Evolutionary conservation across 228 moss, liverwort and hornwort genomes (phyloP), one percentile per base, ranked within the genome.

Genomic region (Sphagnum magellanicum): DNA sequence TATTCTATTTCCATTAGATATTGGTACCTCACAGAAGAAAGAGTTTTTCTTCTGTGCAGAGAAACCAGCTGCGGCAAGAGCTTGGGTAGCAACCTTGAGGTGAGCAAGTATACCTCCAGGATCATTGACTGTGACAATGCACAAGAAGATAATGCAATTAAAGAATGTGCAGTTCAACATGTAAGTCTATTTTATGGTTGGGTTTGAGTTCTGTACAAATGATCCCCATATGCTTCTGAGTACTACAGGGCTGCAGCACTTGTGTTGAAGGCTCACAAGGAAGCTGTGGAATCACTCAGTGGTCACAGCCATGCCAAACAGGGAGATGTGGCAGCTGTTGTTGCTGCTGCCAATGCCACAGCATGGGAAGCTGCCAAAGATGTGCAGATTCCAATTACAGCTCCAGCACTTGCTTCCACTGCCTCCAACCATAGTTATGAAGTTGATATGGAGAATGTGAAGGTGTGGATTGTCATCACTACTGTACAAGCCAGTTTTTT

Each of bases 1-100:
- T 79, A 80, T 32, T 32, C 32, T 72, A 16, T 10, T 5, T 4
- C 71, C 52, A 64, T 52, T 51, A 98, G 98, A 93, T 78, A 85
- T 98, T 78, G 98, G 98, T 67, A 89, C 94, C 55, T 81, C 89
- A 57, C 94, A 92, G 52, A 98, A 92, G 75, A 91, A 87, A 74
- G 98, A 98, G 75, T 92, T 87, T 5, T 98, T 85, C 76, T 89
- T 98, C 50, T 98, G 98, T 74, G 98, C 94, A 60, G 98, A 98
- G 81, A 90, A 94, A n/a, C 87, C 98, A 71, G 83, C 85, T 68
- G 84, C 87, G 4, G 98, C 98, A 13, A 84, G 92, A 81, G 98
- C 94, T 69, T 98, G 98, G 98, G 98, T 98, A 61, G 84, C 98
- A 53, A 90, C 90, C 67, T 76, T 98, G 78, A 92, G 98, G 98